These are phyloP conservation scores for Tetragonia tetragonoides DNA, from an alignment of 148 eudicot species.

Conservation along the genomic window DNA sequence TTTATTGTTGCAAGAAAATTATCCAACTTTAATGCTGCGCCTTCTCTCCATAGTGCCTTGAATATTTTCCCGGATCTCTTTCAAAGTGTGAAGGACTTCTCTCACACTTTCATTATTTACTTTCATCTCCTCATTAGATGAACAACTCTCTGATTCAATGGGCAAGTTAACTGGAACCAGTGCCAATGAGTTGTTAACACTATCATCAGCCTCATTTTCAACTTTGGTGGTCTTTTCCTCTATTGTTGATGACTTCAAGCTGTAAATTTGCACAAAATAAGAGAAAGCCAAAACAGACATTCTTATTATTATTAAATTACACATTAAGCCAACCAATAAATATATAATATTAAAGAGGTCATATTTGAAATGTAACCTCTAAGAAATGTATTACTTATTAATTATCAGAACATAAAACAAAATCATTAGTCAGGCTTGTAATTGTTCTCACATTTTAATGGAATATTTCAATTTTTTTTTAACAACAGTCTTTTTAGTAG, in stretches of 20 bases:
- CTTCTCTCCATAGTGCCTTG: slow-evolving; percentile 42
- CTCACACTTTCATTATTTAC: slow-evolving; percentile 34
- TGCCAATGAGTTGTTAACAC: slow-evolving; percentile 55
- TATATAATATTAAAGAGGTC: too few species aligned
- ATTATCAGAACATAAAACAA: too few species aligned
- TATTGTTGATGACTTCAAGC: slow-evolving; percentile 13
- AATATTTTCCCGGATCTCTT: slow-evolving; percentile 45
- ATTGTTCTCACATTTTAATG: too few species aligned
- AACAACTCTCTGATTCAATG: slow-evolving; percentile 5
- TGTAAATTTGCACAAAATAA: slow-evolving; percentile 4
- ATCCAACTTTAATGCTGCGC: slow-evolving; percentile 39
- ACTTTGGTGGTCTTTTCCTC: slow-evolving; percentile 5
- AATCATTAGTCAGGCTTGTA: too few species aligned
- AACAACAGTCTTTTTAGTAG: too few species aligned
- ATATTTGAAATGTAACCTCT: too few species aligned
- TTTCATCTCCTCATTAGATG: slow-evolving; percentile 18
- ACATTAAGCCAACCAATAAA: too few species aligned
- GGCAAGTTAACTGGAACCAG: slow-evolving; percentile 38
- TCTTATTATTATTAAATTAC: background rate
- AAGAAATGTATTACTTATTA: too few species aligned
- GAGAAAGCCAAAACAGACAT: background rate
- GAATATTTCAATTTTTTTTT: too few species aligned
- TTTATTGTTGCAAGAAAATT: background rate
- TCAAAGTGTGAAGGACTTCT: slow-evolving; percentile 52
- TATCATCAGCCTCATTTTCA: background rate